Evolutionary conservation across 495 filamentous ascomycete species (phyloP).

Genomic region (Neurospora sp.): DNA sequence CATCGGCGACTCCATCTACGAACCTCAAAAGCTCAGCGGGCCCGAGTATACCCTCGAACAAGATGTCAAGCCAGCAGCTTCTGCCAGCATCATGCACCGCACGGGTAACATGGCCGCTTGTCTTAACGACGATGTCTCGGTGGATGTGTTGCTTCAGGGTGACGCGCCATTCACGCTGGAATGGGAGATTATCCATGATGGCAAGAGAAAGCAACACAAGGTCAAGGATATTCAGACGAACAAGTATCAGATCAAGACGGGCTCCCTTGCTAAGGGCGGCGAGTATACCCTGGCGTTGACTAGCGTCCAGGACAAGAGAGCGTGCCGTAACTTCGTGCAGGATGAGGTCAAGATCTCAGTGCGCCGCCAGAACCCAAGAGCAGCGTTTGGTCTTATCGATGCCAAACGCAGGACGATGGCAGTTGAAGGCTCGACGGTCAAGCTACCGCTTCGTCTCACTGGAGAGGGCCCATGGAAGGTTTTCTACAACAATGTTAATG

Average conservation of each 20-base stretch:
- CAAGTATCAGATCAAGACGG: conserved; percentile 60
- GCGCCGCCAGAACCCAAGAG: conserved; percentile 75
- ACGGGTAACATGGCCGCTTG: conserved; percentile 52
- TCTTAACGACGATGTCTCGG: conserved; percentile 66
- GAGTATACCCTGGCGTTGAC: conserved; percentile 78
- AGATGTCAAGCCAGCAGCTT: conserved; percentile 84
- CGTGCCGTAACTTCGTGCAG: conserved; percentile 74
- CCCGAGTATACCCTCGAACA: conserved; percentile 59
- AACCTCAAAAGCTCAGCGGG: conserved; percentile 42
- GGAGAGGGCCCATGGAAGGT: conserved; percentile 77
- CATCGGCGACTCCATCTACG: conserved; percentile 75
- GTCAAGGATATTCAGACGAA: conserved; percentile 50
- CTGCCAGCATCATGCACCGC: conserved; percentile 56
- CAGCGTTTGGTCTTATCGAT: conserved; percentile 71
- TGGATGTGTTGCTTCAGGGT: conserved; percentile 64
- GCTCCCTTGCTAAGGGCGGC: conserved; percentile 63
- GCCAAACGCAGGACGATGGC: conserved; percentile 60
- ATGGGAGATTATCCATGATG: conserved; percentile 88
- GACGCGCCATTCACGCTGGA: conserved; percentile 82
- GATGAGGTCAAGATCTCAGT: conserved; percentile 76
- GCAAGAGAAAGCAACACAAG: conserved; percentile 61
- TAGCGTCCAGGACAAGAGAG: conserved; percentile 73
- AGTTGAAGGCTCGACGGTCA: conserved; percentile 61
- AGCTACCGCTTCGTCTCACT: conserved; percentile 71
- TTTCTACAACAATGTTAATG: conserved; percentile 55